A percentile compares a stretch with the other conserved stretches of the same genome.
These are phyloP conservation scores for Kodamaea hsintzibuensis DNA, from an alignment of 805 yeast genomes.

Conservation along the genomic window DNA sequence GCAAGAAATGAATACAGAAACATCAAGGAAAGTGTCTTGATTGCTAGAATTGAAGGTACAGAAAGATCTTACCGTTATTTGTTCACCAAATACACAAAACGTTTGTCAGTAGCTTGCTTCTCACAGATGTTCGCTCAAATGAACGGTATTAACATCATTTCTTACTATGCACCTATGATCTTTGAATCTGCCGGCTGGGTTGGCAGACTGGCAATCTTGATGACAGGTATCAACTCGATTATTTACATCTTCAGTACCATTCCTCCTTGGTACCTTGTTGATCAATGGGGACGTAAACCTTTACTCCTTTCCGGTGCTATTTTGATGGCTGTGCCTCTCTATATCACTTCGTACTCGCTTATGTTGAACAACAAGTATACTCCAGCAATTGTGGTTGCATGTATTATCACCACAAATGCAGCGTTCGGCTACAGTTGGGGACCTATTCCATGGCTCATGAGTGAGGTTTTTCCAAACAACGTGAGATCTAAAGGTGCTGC, in stretches of 20 bases:
- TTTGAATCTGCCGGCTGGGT: conserved; percentile 95
- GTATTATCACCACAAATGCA: conserved; percentile 79
- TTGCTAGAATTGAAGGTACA: conserved; percentile 76
- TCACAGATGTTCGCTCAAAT: conserved; percentile 92
- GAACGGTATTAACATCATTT: conserved; percentile 89
- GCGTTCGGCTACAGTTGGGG: conserved; percentile 93
- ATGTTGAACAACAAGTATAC: conserved; percentile 45
- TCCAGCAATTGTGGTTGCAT: conserved; percentile 68
- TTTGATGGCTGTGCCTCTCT: conserved; percentile 73
- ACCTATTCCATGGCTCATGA: conserved; percentile 89
- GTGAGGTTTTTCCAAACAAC: conserved; percentile 80
- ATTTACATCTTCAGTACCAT: conserved; percentile 57
- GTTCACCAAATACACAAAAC: conserved; percentile 70
- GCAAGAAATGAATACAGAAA: conserved; percentile 76
- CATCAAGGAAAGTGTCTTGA: conserved; percentile 76
- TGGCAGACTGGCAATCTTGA: conserved; percentile 81
- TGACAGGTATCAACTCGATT: conserved; percentile 73
- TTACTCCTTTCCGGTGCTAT: conserved; percentile 76
- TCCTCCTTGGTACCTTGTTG: conserved; percentile 91
- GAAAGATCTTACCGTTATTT: conserved; percentile 73
- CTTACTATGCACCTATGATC: conserved; percentile 91
- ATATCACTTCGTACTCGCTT: conserved; percentile 59
- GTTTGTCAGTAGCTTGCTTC: conserved; percentile 85
- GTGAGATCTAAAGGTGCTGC: conserved; percentile 91
- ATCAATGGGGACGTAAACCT: conserved; percentile 90